Evolutionary conservation across 495 filamentous ascomycete genomes (phyloP).

Genomic region (Bathelium albidoporum): DNA sequence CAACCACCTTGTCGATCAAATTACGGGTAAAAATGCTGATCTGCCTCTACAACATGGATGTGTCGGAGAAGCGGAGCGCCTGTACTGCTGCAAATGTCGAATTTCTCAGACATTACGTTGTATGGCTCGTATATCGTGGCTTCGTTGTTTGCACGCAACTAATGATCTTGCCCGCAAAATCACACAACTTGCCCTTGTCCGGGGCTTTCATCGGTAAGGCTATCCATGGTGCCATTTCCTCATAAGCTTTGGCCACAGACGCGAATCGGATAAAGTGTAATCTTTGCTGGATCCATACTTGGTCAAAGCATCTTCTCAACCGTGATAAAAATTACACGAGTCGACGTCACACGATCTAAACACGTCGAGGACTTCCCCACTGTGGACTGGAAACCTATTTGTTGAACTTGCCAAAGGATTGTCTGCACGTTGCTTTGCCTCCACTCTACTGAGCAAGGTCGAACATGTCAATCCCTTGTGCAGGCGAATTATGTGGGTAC

Average conservation of each 20-base stretch:
- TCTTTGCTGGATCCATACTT: neutral
- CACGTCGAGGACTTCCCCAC: neutral
- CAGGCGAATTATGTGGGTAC: neutral
- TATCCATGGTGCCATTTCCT: no score
- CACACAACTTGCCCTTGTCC: no score
- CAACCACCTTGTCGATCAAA: neutral
- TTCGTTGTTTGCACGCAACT: no score
- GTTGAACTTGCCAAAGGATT: neutral
- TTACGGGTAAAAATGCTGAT: neutral
- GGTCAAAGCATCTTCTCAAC: neutral
- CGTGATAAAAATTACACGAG: neutral
- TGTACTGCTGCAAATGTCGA: neutral
- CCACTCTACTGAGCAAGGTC: neutral
- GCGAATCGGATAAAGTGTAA: no score
- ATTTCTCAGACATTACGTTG: neutral
- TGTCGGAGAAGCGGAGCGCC: neutral
- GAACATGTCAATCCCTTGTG: neutral
- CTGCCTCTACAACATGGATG: neutral
- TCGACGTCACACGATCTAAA: neutral
- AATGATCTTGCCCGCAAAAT: no score
- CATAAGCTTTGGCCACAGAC: no score
- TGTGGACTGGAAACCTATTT: neutral
- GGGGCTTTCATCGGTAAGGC: no score
- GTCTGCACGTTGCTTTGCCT: neutral
- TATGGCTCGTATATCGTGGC: no score